phyloP scores from a whole-genome alignment of 2,329 filamentous ascomycete species.

The Colletotrichum acutatum region DNA sequence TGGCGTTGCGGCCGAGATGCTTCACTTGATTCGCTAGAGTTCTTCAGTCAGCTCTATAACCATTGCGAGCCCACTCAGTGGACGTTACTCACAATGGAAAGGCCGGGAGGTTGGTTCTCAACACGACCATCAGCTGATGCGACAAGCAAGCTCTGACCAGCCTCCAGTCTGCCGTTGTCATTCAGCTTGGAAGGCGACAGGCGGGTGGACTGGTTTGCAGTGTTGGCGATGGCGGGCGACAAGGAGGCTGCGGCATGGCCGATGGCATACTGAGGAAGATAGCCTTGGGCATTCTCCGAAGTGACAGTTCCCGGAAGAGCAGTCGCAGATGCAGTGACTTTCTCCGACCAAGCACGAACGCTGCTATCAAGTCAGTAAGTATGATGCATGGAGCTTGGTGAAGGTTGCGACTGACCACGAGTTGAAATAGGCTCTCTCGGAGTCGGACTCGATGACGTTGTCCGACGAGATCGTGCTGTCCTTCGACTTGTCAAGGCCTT shows the following conservation, averaged over 20 bases:
- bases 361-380: background rate
- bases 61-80: background rate
- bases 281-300: slow-evolving; percentile 64
- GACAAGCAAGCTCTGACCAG: slow-evolving; percentile 32
- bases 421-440: slow-evolving; percentile 60
- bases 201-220: slow-evolving; percentile 45
- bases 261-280: slow-evolving; percentile 60
- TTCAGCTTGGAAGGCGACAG: slow-evolving; percentile 41
- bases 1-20: background rate
- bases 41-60: background rate
- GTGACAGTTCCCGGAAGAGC: slow-evolving; percentile 61
- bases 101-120: slow-evolving; percentile 56
- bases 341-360: slow-evolving; percentile 44
- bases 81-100: slow-evolving; percentile 8
- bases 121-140: slow-evolving; percentile 48
- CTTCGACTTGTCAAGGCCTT: slow-evolving; percentile 27
- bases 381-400: too few relatives aligned
- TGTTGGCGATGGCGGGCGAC: slow-evolving; percentile 55
- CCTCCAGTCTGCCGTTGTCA: slow-evolving; percentile 38
- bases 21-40: slow-evolving; percentile 19
- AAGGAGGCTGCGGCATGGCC: slow-evolving; percentile 64
- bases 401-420: slow-evolving; percentile 11
- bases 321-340: slow-evolving; percentile 59
- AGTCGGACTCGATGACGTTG: slow-evolving; percentile 51
- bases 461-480: slow-evolving; percentile 21